A percentile compares a stretch with the other conserved stretches of the same genome.
These are phyloP conservation scores for Blastobotrys ciferrii DNA, from an alignment of 1,139 yeast species.

Conservation along the genomic window DNA sequence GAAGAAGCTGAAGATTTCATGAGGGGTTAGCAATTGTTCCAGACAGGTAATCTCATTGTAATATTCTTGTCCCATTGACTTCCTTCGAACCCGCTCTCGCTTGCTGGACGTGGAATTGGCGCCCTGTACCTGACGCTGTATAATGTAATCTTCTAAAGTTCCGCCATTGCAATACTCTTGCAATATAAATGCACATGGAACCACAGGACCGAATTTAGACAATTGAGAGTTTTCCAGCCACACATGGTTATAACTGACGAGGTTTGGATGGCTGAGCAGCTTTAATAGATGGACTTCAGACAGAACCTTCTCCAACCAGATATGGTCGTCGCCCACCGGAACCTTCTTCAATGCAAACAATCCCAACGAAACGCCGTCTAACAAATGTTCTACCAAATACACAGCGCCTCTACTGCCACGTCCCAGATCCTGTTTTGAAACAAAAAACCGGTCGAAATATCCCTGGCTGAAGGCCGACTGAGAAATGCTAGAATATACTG, in stretches of 20 bases:
- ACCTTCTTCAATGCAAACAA: constrained; percentile 80
- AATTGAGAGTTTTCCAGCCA: constrained; percentile 79
- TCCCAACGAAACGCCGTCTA: constrained; percentile 71
- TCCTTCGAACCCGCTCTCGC: background rate
- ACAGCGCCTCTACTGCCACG: constrained; percentile 85
- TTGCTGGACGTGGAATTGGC: background rate
- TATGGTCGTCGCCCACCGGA: constrained; percentile 73
- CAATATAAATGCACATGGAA: constrained; percentile 80
- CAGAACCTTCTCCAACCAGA: constrained; percentile 65
- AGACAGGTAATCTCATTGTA: background rate
- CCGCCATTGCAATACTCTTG: constrained; percentile 92
- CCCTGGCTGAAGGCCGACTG: constrained; percentile 61
- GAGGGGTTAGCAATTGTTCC: constrained; percentile 36
- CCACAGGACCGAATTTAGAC: constrained; percentile 54
- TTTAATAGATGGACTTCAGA: constrained; percentile 70
- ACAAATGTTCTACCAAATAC: constrained; percentile 73
- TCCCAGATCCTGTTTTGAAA: constrained; percentile 53
- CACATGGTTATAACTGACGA: constrained; percentile 84
- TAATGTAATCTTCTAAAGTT: constrained; percentile 64
- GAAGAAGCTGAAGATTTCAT: constrained; percentile 63
- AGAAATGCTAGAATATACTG: constrained; percentile 25
- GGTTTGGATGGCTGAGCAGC: constrained; percentile 53
- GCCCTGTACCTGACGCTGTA: constrained; percentile 14
- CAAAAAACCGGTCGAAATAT: constrained; percentile 67
- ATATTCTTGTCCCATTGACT: background rate